Conservation (phyloP, 2,329 filamentous ascomycete species). For the Pseudocercospora fuligena region DNA sequence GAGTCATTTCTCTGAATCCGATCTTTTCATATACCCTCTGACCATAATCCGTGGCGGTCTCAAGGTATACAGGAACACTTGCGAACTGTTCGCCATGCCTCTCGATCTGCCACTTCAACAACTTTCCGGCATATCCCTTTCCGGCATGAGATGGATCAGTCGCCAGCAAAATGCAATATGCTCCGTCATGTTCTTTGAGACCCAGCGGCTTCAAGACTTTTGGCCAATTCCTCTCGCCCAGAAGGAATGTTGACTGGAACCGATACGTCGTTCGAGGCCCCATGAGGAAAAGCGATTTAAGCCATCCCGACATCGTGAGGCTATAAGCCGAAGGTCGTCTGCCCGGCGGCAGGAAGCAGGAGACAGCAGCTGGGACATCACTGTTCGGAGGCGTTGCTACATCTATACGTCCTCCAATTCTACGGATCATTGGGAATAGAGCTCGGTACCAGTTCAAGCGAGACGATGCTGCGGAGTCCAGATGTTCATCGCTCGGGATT, state of each 20-base stretch:
- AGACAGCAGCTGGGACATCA: constrained; percentile 7
- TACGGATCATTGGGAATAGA: background rate
- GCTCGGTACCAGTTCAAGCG: background rate
- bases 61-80: constrained; percentile 7
- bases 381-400: background rate
- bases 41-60: constrained; percentile 15
- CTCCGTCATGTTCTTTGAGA: background rate
- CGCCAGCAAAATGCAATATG: background rate
- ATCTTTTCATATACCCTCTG: constrained; percentile 16
- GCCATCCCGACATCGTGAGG: background rate
- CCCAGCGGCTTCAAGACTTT: background rate
- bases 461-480: background rate
- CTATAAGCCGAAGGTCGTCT: background rate
- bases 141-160: constrained; percentile 15
- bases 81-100: constrained; percentile 3
- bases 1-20: constrained; percentile 13
- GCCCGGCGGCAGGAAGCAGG: background rate
- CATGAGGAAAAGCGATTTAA: background rate
- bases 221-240: constrained; percentile 7
- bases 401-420: background rate
- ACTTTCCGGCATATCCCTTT: constrained; percentile 10
- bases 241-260: background rate
- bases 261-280: background rate
- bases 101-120: constrained; percentile 3
- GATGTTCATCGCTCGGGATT: background rate